A percentile compares a stretch with the other conserved stretches of the same genome.
phyloP scores from a whole-genome alignment of 164 flowering plant species.

The Vitis amurensis region DNA sequence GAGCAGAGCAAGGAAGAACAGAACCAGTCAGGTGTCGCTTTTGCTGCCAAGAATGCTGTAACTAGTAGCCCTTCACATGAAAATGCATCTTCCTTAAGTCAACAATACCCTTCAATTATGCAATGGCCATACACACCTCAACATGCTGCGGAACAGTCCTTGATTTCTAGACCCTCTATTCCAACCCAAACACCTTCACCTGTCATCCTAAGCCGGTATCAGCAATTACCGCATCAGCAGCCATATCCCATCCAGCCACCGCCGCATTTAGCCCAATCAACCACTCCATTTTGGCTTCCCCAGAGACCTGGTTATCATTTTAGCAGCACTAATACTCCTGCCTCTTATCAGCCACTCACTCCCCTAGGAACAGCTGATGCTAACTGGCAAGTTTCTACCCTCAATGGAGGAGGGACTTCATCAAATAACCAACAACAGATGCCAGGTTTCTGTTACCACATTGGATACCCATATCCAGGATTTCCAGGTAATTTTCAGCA shows the following conservation, averaged over 20 bases:
- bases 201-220: conserved; percentile 12
- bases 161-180: conserved; percentile 13
- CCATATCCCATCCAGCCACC: conserved; percentile 13
- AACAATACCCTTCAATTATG: conserved; percentile 22
- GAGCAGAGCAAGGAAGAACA: conserved; percentile 28
- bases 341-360: conserved; percentile 21
- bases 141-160: conserved; percentile 15
- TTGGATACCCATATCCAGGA: conserved; percentile 31
- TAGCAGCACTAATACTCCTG: conserved; percentile 7
- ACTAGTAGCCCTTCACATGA: conserved; percentile 23
- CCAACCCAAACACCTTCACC: conserved; percentile 17
- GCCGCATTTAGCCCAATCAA: conserved; percentile 15
- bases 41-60: conserved; percentile 13
- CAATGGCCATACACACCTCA: conserved; percentile 32
- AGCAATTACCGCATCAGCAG: conserved; percentile 1
- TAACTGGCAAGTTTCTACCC: conserved; percentile 24
- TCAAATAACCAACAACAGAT: conserved; percentile 21
- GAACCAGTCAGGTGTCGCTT: conserved; percentile 8
- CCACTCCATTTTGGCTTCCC: conserved; percentile 25
- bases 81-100: conserved; percentile 12
- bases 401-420: conserved; percentile 20
- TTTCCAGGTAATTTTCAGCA: conserved; percentile 26
- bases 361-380: conserved; percentile 12
- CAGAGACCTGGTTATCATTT: conserved; percentile 21
- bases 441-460: conserved; percentile 30